phyloP scores from a whole-genome alignment of 2,329 filamentous ascomycete species.

The Didymella glomerata region DNA sequence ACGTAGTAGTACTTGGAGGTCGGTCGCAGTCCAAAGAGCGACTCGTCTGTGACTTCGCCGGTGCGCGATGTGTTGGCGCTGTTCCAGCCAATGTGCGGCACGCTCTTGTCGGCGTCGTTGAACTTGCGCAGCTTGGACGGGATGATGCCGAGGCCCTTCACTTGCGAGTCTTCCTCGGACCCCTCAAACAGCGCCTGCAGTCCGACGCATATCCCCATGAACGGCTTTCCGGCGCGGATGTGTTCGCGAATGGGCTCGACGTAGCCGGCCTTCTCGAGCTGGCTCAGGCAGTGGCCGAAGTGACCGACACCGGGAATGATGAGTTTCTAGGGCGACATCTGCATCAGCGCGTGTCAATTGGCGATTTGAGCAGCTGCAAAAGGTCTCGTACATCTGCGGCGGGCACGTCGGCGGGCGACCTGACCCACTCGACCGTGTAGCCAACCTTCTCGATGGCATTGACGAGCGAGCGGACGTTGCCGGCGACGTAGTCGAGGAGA shows the following conservation, averaged over 20 bases:
- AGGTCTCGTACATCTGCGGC: constrained; percentile 74
- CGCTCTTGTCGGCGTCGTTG: constrained; percentile 78
- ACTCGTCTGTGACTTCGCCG: constrained; percentile 55
- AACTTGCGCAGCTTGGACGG: constrained; percentile 77
- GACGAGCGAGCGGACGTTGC: constrained; percentile 93
- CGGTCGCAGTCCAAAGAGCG: constrained; percentile 79
- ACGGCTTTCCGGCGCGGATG: constrained; percentile 90
- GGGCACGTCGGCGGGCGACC: constrained; percentile 80
- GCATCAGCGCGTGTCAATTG: constrained; percentile 49
- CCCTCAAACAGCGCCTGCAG: constrained; percentile 88
- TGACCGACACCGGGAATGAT: constrained; percentile 97
- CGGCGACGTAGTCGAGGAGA: constrained; percentile 89
- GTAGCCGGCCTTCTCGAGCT: constrained; percentile 83
- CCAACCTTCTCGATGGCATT: constrained; percentile 98
- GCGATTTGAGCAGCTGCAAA: constrained; percentile 13
- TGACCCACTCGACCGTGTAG: constrained; percentile 92
- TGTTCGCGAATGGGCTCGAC: constrained; percentile 82
- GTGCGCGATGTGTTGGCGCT: constrained; percentile 72
- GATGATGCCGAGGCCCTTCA: constrained; percentile 79
- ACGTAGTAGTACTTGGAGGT: constrained; percentile 98
- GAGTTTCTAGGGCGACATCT: constrained; percentile 70
- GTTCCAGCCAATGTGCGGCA: constrained; percentile 99
- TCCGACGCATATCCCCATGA: constrained; percentile 97
- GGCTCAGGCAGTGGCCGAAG: constrained; percentile 93
- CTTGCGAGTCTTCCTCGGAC: constrained; percentile 77